Evolutionary conservation across 2,329 filamentous ascomycete species (phyloP), one percentile per base, ranked within the genome.

Genomic region (Penicillium nordicum): DNA sequence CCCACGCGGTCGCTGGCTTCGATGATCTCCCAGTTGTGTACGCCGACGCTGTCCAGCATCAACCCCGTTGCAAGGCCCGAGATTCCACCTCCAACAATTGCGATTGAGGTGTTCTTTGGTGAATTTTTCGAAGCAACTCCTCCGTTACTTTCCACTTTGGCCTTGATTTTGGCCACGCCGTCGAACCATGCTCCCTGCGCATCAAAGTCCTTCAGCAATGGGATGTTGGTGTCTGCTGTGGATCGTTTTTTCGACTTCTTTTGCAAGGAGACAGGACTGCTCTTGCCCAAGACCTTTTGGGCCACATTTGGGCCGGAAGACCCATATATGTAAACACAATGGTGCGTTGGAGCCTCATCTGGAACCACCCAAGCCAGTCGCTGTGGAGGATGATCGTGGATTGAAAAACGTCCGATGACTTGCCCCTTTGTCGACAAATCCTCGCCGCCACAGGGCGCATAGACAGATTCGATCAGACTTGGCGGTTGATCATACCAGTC

Each of bases 51-150:
- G 50, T 78, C 72, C 4, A 79, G 73, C 56, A 78, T 71, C 25
- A 79, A 56, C 3, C 74, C 76, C 3, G 77, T 78, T 23, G 75
- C 71, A 36, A 77, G 74, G 40, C 78, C 78, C 41, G 79, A 79
- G 63, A 67, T 64, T 1, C 64, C 62, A 2, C 53, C 63, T 8
- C 64, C 63, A 5, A 67, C 51, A 30, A 67, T 67, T 11, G 79
- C 69, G 32, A 72, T 63, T 1, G 56, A 57, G 10, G 58, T 57
- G 42, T 64, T 64, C 34, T 64, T 62, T 14, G 57, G 38, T 1
- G 50, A 47, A 9, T 38, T 27, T 9, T 53, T 51, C 12, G 53
- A 51, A 38, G 43, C 40, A 7, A 60, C 47, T 21, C 55, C 50
- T 16, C 57, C 53, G 2, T 29, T 18, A 12, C n/a, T 23, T 25